Base-by-base conservation (phyloP, 1,139 yeast genomes). In the Saccharomyces hybrid region DNA sequence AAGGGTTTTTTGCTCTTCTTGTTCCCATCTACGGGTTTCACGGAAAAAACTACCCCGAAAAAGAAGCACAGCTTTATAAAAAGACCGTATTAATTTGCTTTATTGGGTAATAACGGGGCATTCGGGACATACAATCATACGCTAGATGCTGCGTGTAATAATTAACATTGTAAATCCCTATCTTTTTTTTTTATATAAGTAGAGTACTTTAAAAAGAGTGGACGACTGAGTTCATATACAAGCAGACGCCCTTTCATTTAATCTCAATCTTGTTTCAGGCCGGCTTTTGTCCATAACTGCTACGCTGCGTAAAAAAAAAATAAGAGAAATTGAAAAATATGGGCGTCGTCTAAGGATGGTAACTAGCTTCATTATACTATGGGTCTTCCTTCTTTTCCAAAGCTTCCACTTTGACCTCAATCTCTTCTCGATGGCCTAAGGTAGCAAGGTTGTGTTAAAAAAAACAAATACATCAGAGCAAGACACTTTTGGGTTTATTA, bases 1-100 rank as follows among this genome's bases (percentile, higher is more conserved):
- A 32, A 32, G 16, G 38, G 38, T n/a, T 32, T 32, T 7, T 32
- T 32, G 38, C 11, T 32, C 38, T 32, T 32, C 38, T 32, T 32
- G 16, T 32, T 32, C 38, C 38, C 38, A 32, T 32, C 16, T 32
- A 32, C 38, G 38, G 38, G n/a, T 32, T 32, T 32, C 38, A n/a
- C 38, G 38, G 38, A 32, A 32, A 32, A 16, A 32, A 32, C 38
- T 32, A 32, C 38, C 38, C 38, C 38, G 38, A 32, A 32, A 32
- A 14, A n/a, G 38, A 32, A 32, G 38, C 16, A 32, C 38, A 32
- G 38, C 38, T 32, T 32, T 32, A 32, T 32, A 32, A 32, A 32
- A 32, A 32, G 38, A 32, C 38, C 38, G 38, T 32, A n/a, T 14
- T 32, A 32, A 32, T 32, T 32, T 32, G 91, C 83, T 64, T 38